Conservation (phyloP, 345 rosid species). For the Aurinia saxatilis region DNA sequence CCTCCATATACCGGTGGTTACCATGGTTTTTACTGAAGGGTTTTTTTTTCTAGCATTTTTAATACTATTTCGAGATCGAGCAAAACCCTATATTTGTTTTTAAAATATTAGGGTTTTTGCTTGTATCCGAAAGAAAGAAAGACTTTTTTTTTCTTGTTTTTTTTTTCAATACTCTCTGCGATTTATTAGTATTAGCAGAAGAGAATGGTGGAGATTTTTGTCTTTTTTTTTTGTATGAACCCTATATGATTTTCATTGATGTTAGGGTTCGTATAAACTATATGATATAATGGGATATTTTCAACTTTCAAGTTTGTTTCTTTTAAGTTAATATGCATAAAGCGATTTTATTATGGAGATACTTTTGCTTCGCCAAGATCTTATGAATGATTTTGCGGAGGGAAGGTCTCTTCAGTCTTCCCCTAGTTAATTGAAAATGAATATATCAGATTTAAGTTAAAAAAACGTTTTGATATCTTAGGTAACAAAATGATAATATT, state of each 20-base stretch:
- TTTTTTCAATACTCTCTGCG: slow-evolving; percentile 10
- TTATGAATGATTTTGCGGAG: not conserved
- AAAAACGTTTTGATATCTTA: too few species aligned
- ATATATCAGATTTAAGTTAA: too few species aligned
- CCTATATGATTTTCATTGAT: not conserved
- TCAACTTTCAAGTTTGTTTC: not conserved
- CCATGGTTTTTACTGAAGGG: slow-evolving; percentile 4
- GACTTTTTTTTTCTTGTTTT: not conserved
- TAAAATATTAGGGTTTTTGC: slow-evolving; percentile 2
- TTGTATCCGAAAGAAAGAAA: not conserved
- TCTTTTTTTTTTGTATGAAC: not conserved
- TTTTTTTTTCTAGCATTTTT: not conserved
- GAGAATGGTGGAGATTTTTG: slow-evolving; percentile 1
- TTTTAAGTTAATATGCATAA: not conserved
- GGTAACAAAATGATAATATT: too few species aligned
- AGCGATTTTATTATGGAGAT: not conserved
- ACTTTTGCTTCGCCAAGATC: not conserved
- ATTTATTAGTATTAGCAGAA: slow-evolving; percentile 14
- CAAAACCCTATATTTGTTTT: not conserved
- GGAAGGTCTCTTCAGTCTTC: too few species aligned
- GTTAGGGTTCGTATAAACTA: not conserved
- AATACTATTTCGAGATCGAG: slow-evolving; percentile 12
- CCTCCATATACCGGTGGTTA: slow-evolving; percentile 13
- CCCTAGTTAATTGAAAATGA: too few species aligned
- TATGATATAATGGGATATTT: not conserved